Evolutionary conservation across 257 asterid genomes (phyloP), one percentile per base, ranked within the genome.

Genomic region (Nicotiana benthamiana): DNA sequence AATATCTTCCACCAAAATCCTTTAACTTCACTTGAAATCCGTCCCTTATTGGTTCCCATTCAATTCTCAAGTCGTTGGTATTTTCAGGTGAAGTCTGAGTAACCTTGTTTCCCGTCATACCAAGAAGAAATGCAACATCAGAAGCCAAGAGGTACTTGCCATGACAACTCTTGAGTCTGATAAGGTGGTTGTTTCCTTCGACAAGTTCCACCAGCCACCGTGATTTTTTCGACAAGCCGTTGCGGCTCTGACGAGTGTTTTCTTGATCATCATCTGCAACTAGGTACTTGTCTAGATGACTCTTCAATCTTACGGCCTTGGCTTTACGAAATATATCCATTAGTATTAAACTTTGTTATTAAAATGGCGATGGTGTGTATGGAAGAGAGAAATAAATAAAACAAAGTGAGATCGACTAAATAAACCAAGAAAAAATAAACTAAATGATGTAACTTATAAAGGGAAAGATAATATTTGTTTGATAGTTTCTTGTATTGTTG

Each of bases 31-130:
- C 93, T 87, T 89, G 97, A 81, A 96, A 96, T 0, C 96, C 99
- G 4, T 96, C 99, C 76, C 92, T 86, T 1, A 92, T 81, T 3
- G 99, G 99, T 83, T 85, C 91, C 99, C 98, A 96, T 85, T 89
- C 92, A 75, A 87, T 85, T 20, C 79, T 80, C 77, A 79, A 10
- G 43, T 92, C 91, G 46, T 84, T 87, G 18, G 6, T 65, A n/a
- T 84, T 87, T 8, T 89, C 91, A 78, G 89, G 89, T 10, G 32
- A 12, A 17, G 91, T 87, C 60, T 89, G 96, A 10, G 84, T 70
- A 3, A 90, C 97, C 24, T 88, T 95, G 20, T 85, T 80, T 13
- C 99, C 99, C 0, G 96, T 93, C 96, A 93, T 89, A 54, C 98
- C 99, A 0, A 95, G 79, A 10, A 95, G 83, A 67, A 90, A 91